Conservation (phyloP, 2,329 filamentous ascomycete genomes). For the Cadophora malorum region DNA sequence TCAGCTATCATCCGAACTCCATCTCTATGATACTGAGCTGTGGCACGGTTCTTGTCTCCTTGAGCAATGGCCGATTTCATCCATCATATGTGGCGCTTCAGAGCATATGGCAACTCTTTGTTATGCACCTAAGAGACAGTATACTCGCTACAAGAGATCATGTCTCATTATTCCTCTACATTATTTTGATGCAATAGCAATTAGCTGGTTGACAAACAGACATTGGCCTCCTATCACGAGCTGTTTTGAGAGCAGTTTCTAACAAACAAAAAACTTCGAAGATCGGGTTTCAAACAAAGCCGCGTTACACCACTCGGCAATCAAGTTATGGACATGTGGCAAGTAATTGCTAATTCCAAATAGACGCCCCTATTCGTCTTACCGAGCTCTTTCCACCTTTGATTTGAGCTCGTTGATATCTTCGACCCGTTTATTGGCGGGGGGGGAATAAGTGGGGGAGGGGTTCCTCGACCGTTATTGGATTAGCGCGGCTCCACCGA, state of each 20-base stretch:
- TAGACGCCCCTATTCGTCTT: no score
- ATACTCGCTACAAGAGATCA: not conserved
- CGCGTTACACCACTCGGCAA: constrained; percentile 7
- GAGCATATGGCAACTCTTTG: not conserved
- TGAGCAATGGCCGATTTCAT: not conserved
- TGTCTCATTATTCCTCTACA: not conserved
- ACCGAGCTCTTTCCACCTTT: constrained; percentile 11
- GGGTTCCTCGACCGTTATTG: not conserved
- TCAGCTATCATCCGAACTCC: not conserved
- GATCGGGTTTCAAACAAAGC: not conserved
- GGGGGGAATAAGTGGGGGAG: not conserved
- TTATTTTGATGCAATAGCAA: not conserved
- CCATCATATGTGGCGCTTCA: not conserved
- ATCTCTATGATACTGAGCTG: no score
- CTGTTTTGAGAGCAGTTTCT: not conserved
- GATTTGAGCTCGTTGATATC: not conserved
- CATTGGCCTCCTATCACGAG: not conserved
- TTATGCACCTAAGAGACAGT: not conserved
- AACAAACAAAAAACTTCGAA: not conserved
- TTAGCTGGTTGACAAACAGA: not conserved
- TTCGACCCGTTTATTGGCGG: not conserved
- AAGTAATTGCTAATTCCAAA: not conserved
- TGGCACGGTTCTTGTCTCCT: not conserved
- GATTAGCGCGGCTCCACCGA: not conserved
- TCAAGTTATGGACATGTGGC: constrained; percentile 1